Conservation (phyloP, 2,329 filamentous ascomycete species). For the Knufia fluminis region DNA sequence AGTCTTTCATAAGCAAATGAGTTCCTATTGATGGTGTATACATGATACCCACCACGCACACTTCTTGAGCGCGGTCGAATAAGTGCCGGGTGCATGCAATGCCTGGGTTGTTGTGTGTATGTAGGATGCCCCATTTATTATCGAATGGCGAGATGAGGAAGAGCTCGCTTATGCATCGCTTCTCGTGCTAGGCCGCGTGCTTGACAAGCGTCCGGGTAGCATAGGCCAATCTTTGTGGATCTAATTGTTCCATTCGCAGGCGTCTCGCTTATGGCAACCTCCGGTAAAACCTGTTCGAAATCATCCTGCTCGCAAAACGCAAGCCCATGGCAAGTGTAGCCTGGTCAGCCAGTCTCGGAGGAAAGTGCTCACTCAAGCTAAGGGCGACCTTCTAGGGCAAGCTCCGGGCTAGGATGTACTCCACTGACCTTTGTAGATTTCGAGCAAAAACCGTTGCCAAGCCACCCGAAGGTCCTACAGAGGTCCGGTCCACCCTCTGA, state of each 20-base stretch:
- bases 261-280: constrained; percentile 7
- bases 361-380: constrained; percentile 7
- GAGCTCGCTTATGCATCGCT: constrained; percentile 9
- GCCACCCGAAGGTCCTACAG: background rate
- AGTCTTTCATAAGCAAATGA: background rate
- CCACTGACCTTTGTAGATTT: constrained; percentile 4
- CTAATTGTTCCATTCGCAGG: background rate
- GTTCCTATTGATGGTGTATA: background rate
- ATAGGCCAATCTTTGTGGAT: constrained; percentile 1
- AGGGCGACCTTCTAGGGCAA: constrained; percentile 4
- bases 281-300: constrained; percentile 1
- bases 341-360: background rate
- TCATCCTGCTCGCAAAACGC: background rate
- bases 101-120: background rate
- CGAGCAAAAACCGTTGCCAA: constrained; percentile 11
- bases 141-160: constrained; percentile 3
- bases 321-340: constrained; percentile 3
- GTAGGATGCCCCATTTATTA: background rate
- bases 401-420: background rate
- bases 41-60: constrained; percentile 3
- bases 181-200: constrained; percentile 5
- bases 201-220: constrained; percentile 8
- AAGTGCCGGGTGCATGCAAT: constrained; percentile 5
- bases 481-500: background rate
- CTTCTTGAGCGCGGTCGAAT: background rate